Conservation (phyloP, 2,329 filamentous ascomycete species). For the Pestalotiopsis fici region DNA sequence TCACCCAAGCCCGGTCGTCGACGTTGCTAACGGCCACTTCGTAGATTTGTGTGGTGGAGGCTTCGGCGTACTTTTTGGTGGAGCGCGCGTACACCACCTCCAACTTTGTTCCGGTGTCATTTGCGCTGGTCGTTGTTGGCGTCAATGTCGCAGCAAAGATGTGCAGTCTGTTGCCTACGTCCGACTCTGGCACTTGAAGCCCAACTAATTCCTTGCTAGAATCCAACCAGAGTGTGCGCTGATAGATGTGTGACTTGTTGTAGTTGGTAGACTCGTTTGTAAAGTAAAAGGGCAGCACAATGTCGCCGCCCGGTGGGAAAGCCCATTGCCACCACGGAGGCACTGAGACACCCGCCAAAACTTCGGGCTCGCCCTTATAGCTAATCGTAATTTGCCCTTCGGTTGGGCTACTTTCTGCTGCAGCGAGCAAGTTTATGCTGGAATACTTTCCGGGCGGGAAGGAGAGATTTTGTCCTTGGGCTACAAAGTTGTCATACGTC, state of each 20-base stretch:
- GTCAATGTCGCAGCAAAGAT: constrained; percentile 42
- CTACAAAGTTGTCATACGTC: constrained; percentile 18
- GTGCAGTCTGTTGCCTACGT: constrained; percentile 31
- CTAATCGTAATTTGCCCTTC: constrained; percentile 16
- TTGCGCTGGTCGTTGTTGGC: constrained; percentile 9
- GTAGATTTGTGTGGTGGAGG: constrained; percentile 37
- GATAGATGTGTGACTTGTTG: constrained; percentile 20
- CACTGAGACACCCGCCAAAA: constrained; percentile 13
- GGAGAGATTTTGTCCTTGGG: constrained; percentile 15
- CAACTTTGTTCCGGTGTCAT: constrained; percentile 19
- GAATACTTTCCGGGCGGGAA: constrained; percentile 14
- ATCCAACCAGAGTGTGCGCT: constrained; percentile 16
- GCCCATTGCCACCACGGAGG: constrained; percentile 19
- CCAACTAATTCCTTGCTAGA: constrained; percentile 14
- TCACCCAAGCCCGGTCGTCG: constrained; percentile 28
- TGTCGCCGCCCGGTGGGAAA: constrained; percentile 17
- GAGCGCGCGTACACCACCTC: constrained; percentile 40
- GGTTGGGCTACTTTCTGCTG: constrained; percentile 16
- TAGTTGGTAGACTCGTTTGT: constrained; percentile 16
- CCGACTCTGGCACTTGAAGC: constrained; percentile 14
- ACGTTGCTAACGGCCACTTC: constrained; percentile 40
- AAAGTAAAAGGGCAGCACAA: constrained; percentile 19
- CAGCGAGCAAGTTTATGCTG: constrained; percentile 18
- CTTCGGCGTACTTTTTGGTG: constrained; percentile 40
- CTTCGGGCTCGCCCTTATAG: constrained; percentile 13